Percentiles rank a stretch among this genome's conserved stretches.
Conservation (phyloP, 768 basidiomycete genomes). For the Agrocybe praecox region DNA sequence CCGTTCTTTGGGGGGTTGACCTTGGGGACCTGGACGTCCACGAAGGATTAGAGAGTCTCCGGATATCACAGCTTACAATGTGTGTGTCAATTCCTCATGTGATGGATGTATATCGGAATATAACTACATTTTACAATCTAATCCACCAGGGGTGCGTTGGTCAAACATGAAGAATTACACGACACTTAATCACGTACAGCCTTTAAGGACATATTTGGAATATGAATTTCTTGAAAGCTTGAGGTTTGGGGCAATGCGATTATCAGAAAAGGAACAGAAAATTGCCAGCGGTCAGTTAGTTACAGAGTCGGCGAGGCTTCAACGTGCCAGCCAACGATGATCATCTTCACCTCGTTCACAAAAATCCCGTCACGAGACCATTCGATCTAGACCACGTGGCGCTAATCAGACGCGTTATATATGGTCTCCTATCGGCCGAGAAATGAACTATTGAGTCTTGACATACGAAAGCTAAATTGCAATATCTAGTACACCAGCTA, state of each 20-base stretch:
- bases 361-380: conserved; percentile 12
- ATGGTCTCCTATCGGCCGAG: too few species aligned
- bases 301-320: not conserved
- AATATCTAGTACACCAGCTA: too few species aligned
- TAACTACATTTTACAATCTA: conserved; percentile 66
- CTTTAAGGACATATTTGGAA: conserved; percentile 67
- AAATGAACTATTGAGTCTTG: too few species aligned
- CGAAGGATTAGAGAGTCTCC: conserved; percentile 89
- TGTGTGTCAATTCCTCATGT: conserved; percentile 13
- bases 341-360: not conserved
- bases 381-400: conserved; percentile 2
- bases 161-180: not conserved
- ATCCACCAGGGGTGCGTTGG: not conserved
- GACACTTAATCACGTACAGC: conserved; percentile 50
- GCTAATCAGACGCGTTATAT: not conserved
- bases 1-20: conserved; percentile 92
- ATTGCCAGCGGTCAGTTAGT: not conserved
- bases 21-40: conserved; percentile 74
- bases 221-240: conserved; percentile 1
- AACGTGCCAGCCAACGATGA: not conserved
- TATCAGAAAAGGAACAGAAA: conserved; percentile 1
- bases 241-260: conserved; percentile 3
- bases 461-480: too few species aligned
- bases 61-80: conserved; percentile 75
- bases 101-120: not conserved